phyloP scores from a whole-genome alignment of 108 stramenopile genomes.

The Schizochytrium sp. region DNA sequence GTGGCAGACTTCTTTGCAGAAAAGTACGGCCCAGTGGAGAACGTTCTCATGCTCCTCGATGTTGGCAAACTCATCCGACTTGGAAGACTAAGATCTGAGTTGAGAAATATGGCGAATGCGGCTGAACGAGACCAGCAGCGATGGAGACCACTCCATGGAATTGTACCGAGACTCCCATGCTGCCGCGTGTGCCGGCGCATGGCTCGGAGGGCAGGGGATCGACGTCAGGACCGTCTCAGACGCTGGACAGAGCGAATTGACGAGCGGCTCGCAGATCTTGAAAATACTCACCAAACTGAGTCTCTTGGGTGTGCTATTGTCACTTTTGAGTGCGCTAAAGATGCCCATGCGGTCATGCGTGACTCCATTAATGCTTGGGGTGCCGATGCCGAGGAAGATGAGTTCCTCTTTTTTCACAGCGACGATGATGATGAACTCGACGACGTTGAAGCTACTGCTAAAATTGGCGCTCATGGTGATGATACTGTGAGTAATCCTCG shows the following conservation, averaged over 20 bases:
- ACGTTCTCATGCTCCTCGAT: constrained; percentile 15
- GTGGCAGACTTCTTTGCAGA: constrained; percentile 15
- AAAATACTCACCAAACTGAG: not conserved
- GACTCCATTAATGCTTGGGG: not conserved
- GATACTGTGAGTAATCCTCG: too few relatives aligned
- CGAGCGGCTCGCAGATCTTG: not conserved
- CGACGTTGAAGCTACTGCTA: too few relatives aligned
- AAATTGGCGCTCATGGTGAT: too few relatives aligned
- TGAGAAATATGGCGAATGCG: not conserved
- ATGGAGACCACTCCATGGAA: constrained; percentile 5
- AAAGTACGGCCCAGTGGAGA: constrained; percentile 48
- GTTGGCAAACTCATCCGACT: constrained; percentile 12
- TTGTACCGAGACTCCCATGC: not conserved
- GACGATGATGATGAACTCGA: not conserved
- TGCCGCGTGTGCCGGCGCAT: not conserved
- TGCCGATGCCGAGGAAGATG: not conserved
- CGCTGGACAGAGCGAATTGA: constrained; percentile 16
- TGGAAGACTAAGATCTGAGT: not conserved
- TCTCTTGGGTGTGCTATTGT: constrained; percentile 31
- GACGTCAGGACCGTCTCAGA: constrained; percentile 15
- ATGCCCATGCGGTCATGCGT: constrained; percentile 23
- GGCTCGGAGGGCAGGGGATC: constrained; percentile 11
- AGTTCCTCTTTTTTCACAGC: not conserved
- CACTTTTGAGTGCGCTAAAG: constrained; percentile 27
- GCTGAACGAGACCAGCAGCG: constrained; percentile 25